Conservation (phyloP, 176 grass and related monocot species). For the Triticum urartu region DNA sequence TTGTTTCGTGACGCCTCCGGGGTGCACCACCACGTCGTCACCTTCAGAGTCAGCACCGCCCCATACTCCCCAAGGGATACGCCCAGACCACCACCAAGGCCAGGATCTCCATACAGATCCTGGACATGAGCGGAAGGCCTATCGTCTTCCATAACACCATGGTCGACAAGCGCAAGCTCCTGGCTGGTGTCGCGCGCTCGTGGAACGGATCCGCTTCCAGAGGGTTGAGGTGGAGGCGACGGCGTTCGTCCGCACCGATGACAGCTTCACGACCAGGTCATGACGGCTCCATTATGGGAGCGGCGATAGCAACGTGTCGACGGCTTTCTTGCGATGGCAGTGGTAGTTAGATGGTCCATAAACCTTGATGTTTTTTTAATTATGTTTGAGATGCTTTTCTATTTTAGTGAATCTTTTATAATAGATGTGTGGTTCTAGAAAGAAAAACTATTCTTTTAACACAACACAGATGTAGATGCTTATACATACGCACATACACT, state of each 20-base stretch:
- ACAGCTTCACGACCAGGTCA: not conserved
- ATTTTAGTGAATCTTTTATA: no score
- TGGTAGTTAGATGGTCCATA: no score
- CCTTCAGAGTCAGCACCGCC: not conserved
- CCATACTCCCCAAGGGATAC: not conserved
- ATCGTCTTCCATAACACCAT: not conserved
- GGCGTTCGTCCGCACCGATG: not conserved
- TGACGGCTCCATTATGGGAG: no score
- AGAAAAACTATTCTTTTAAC: no score
- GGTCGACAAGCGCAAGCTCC: not conserved
- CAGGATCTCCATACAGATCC: not conserved
- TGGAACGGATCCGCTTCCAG: not conserved
- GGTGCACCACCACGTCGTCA: not conserved
- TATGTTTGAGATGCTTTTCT: no score
- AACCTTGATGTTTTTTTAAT: no score
- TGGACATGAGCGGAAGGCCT: not conserved
- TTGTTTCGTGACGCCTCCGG: no score
- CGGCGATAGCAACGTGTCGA: no score
- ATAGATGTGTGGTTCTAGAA: no score
- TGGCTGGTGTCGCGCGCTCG: not conserved
- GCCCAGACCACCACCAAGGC: not conserved
- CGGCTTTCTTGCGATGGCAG: no score
- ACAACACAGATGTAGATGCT: no score
- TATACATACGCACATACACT: no score
- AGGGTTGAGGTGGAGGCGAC: not conserved